Evolutionary conservation across 192 early-diverging fungal species (phyloP).

Genomic region (Phlyctochytrium arcticum): DNA sequence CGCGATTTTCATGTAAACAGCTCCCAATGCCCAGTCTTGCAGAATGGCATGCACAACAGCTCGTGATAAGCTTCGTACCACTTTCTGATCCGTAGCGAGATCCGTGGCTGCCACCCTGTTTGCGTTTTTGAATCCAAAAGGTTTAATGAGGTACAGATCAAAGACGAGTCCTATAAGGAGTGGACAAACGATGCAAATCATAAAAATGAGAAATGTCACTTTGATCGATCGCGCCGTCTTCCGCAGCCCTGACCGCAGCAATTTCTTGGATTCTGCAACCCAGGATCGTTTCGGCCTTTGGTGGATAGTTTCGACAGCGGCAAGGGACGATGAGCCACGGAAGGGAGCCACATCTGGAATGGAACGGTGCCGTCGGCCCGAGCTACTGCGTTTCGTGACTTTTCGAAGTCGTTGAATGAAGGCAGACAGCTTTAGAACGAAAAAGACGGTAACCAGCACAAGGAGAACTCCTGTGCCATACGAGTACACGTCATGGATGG

Average conservation of each 20-base stretch:
- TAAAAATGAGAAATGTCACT: conserved; percentile 43
- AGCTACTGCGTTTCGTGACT: no score
- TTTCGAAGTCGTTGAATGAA: no score
- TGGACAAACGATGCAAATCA: conserved; percentile 66
- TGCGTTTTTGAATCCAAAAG: conserved; percentile 34
- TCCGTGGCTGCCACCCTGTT: neutral
- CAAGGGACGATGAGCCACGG: no score
- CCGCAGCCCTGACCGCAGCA: conserved; percentile 2
- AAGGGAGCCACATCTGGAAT: no score
- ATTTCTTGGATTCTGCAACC: no score
- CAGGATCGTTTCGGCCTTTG: no score
- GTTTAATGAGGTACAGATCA: conserved; percentile 69
- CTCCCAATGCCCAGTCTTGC: conserved; percentile 70
- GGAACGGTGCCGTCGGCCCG: no score
- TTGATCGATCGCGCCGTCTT: conserved; percentile 26
- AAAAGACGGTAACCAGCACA: no score
- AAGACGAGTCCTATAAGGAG: conserved; percentile 62
- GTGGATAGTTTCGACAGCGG: no score
- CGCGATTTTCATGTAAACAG: conserved; percentile 64
- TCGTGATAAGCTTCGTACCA: neutral
- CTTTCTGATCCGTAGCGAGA: neutral
- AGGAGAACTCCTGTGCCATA: conserved; percentile 58
- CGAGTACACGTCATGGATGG: conserved; percentile 76
- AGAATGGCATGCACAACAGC: conserved; percentile 15
- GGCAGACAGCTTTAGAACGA: no score